These are phyloP conservation scores for Cymbopogon flexuosus DNA, from an alignment of 202 grass and related monocot genomes.

Conservation along the genomic window DNA sequence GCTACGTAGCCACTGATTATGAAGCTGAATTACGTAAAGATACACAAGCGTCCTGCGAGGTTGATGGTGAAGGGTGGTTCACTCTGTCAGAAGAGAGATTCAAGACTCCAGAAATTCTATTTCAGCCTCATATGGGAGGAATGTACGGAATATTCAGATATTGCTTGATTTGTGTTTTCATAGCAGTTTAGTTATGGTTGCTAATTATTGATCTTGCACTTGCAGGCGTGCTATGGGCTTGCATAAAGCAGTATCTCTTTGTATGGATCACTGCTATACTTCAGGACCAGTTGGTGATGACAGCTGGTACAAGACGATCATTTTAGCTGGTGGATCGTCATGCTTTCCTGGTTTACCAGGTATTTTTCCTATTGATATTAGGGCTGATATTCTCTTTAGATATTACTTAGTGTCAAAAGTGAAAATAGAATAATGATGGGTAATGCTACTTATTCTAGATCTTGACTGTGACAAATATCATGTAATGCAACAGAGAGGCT, in stretches of 20 bases:
- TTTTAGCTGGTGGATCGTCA: conserved; percentile 81
- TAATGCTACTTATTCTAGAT: not conserved
- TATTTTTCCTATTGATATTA: conserved; percentile 31
- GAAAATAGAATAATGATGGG: conserved; percentile 8
- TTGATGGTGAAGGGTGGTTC: conserved; percentile 79
- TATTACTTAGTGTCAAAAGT: not conserved
- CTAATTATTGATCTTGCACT: conserved; percentile 25
- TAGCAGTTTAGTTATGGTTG: conserved; percentile 17
- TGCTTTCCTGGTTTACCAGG: conserved; percentile 86
- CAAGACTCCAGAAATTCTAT: conserved; percentile 73
- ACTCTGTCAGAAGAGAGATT: conserved; percentile 80
- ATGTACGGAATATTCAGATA: conserved; percentile 44
- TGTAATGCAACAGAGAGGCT: conserved; percentile 58
- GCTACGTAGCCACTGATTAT: conserved; percentile 78
- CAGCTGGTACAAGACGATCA: conserved; percentile 77
- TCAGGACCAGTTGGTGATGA: conserved; percentile 52
- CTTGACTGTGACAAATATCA: not conserved
- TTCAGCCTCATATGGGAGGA: conserved; percentile 75
- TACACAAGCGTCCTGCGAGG: conserved; percentile 62
- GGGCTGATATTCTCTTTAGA: not conserved
- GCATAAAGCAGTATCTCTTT: conserved; percentile 76
- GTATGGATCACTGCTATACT: conserved; percentile 87
- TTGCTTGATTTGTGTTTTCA: not conserved
- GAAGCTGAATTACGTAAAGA: conserved; percentile 71
- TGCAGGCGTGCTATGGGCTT: conserved; percentile 73